Evolutionary conservation across 352 stramenopile genomes (phyloP).

Genomic region (Phytophthora sp.): DNA sequence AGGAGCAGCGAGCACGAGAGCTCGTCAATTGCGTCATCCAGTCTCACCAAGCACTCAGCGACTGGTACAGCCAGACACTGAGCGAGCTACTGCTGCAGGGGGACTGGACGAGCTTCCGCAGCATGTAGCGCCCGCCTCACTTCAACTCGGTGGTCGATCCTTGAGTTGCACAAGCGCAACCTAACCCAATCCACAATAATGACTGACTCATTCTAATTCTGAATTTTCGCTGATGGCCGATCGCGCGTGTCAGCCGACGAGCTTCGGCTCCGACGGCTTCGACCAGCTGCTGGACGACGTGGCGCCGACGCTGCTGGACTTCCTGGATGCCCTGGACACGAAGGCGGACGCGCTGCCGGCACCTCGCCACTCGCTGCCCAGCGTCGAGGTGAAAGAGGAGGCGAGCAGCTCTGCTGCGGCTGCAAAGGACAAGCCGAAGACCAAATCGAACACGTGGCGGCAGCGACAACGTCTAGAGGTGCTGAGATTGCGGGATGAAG

Average conservation of each 20-base stretch:
- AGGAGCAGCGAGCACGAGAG: background rate
- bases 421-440: conserved; percentile 1
- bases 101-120: background rate
- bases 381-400: background rate
- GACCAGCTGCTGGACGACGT: conserved; percentile 11
- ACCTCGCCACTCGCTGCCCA: background rate
- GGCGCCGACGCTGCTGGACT: conserved; percentile 3
- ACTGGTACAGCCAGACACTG: background rate
- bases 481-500: conserved; percentile 10
- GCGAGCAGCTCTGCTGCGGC: background rate
- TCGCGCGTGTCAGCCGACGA: no score
- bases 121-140: no score
- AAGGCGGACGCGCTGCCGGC: background rate
- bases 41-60: background rate
- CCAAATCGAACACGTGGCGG: conserved; percentile 30
- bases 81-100: background rate
- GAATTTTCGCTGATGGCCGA: no score
- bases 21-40: background rate
- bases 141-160: no score
- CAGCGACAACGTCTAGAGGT: conserved; percentile 20
- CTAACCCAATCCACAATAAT: no score
- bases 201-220: no score
- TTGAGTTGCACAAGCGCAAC: conserved; percentile 8
- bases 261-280: conserved; percentile 1
- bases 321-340: conserved; percentile 8